These are phyloP conservation scores for Aureobasidium sp. DNA, from an alignment of 2,329 filamentous ascomycete genomes.

Conservation along the genomic window DNA sequence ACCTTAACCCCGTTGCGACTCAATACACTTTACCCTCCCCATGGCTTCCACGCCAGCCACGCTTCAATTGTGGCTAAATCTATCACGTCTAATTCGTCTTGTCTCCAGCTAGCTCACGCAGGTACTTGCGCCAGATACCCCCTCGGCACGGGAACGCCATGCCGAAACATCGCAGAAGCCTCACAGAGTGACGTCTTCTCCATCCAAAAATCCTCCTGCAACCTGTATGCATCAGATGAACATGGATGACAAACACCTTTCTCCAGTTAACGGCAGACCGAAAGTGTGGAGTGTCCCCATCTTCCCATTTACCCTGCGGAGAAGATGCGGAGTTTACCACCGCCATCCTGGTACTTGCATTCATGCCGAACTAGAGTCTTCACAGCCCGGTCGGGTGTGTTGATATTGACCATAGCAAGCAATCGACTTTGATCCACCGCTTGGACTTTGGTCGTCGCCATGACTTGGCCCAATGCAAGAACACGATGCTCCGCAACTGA, in stretches of 20 bases:
- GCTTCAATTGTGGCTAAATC: slow-evolving; percentile 13
- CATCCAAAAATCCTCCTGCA: background rate
- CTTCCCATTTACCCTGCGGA: slow-evolving; percentile 11
- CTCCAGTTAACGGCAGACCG: background rate
- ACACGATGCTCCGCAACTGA: background rate
- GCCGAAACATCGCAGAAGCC: background rate
- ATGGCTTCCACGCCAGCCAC: slow-evolving; percentile 3
- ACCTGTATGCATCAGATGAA: slow-evolving; percentile 5
- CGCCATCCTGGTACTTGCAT: background rate
- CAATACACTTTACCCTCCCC: slow-evolving; percentile 7
- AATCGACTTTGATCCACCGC: background rate
- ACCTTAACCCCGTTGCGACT: background rate
- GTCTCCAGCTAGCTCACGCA: background rate
- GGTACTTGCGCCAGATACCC: slow-evolving; percentile 6
- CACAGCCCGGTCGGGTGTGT: background rate
- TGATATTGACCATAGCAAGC: slow-evolving; percentile 9
- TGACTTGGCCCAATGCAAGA: background rate
- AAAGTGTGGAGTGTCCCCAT: background rate
- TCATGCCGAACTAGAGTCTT: background rate
- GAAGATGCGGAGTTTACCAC: slow-evolving; percentile 8
- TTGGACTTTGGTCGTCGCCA: background rate
- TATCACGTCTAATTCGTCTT: background rate
- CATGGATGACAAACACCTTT: background rate
- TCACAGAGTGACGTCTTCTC: slow-evolving; percentile 1
- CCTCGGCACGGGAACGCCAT: slow-evolving; percentile 1